Evolutionary conservation across 805 yeast genomes (phyloP).

Genomic region (Pichia occidentalis): DNA sequence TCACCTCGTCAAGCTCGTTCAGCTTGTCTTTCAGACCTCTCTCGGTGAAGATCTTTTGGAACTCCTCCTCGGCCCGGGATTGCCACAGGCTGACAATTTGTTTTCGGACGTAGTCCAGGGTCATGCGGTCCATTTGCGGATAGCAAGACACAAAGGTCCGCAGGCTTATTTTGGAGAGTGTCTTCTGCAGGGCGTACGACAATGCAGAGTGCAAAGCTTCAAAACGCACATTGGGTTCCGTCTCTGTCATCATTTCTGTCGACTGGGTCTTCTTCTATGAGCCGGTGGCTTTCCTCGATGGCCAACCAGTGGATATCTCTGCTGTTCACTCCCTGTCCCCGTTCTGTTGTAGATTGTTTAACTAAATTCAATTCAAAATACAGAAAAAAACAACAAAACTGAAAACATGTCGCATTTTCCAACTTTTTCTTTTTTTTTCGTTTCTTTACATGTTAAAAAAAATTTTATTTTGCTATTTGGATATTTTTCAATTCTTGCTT

Average conservation of each 20-base stretch:
- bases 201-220: constrained; percentile 30
- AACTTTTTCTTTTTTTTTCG: neutral
- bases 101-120: constrained; percentile 37
- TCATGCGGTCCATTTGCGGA: constrained; percentile 38
- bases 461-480: constrained; percentile 1
- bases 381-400: neutral
- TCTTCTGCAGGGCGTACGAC: constrained; percentile 34
- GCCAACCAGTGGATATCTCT: too few relatives aligned
- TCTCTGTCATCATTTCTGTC: neutral
- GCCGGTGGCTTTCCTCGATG: too few relatives aligned
- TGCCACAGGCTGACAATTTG: constrained; percentile 43
- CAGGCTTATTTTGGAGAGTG: constrained; percentile 37
- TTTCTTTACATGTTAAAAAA: neutral
- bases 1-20: constrained; percentile 42
- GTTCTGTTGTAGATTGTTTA: constrained; percentile 1
- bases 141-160: constrained; percentile 41
- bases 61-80: constrained; percentile 37
- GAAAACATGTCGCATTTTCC: neutral
- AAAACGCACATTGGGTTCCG: constrained; percentile 22
- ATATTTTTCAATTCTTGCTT: constrained; percentile 1
- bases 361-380: neutral
- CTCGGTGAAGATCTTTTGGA: constrained; percentile 41
- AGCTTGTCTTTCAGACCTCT: constrained; percentile 37
- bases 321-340: too few relatives aligned
- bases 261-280: too few relatives aligned